Base-by-base conservation (phyloP, 345 rosid species). In the Aegle marmelos region DNA sequence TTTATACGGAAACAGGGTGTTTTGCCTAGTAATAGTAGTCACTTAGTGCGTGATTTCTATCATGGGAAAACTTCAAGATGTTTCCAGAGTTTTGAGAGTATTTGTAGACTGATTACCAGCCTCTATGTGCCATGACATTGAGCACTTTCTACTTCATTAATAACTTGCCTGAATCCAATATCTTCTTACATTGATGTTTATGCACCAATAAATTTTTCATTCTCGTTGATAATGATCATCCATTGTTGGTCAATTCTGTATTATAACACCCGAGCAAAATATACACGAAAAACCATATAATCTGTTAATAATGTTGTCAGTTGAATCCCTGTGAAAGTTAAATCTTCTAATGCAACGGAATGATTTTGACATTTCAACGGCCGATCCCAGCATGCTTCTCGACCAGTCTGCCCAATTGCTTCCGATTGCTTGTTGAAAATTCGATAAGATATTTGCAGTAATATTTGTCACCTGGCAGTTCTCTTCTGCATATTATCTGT, bases 21-120 rank as follows among this genome's bases (percentile, higher is more conserved):
- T 53, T 28, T 62, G 14, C 50, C 22, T 24, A 73, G 21, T 30
- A 73, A 19, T 65, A 66, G 6, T 34, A 53, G 81, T 68, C 77
- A 19, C 17, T 68, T 34, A 72, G 54, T 31, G 24, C 33, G 4
- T 16, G 14, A 65, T 21, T 64, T 75, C n/a, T 63, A 53, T 53
- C n/a, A 45, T 33, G 50, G 6, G 33, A 63, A 63, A 59, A 74
- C 9, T 10, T 66, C 17, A 19, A 19, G 5, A 53, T 37, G 4
- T 65, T 56, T 54, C 4, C 14, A 41, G 16, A 11, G 16, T 41
- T 41, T 41, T 64, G 34, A 17, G 64, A 56, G 57, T 66, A 73
- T 72, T 45, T 22, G 28, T 24, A 16, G 24, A 24, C 41, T 6
- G 28, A 33, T n/a, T 50, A 56, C 37, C 34, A 24, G 63, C n/a